Base-by-base conservation (phyloP, 2,329 filamentous ascomycete genomes). In the Grosmannia huntii region DNA sequence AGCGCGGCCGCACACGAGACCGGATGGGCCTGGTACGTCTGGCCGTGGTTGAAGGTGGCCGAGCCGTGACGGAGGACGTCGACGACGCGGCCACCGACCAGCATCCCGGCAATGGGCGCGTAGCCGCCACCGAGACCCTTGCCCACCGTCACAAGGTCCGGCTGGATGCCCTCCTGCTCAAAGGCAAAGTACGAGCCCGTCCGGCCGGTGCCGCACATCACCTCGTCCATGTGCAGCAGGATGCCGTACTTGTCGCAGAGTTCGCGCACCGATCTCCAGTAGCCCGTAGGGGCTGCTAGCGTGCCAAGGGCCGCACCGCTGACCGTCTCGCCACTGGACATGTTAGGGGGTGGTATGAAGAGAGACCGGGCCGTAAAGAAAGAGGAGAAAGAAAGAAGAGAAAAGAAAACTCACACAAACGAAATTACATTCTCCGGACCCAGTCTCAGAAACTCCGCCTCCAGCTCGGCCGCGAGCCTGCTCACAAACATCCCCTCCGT, bases 161-260 rank as follows among this genome's bases (percentile, higher is more conserved):
- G 80, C 5, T 3, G 19, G 4, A 80, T 70, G 23, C 55, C 56
- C 31, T 83, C 77, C 53, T 81, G 74, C 63, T 85, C 75, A 78
- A 81, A 87, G 1, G 81, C 80, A 69, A 87, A 79, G 62, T 85
- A 68, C 5, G 72, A 76, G 0, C 82, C 83, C 0, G 76, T 77
- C 1, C 83, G 72, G 1, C 84, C 83, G 68, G 79, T 79, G 2
- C 84, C 84, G 53, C 80, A 85, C 85, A 90, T 89, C 51, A 90
- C 77, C 56, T 92, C 89, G 65, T 94, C 89, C 0, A 92, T 71
- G 52, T 92, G 85, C n/a, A 94, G 74, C 0, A 94, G 77, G 0
- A 85, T 82, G 0, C 85, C 87, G 65, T 92, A 76, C 60, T 80
- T 81, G 56, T 85, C 78, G 67, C 89, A 94, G 1, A 94, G 73